Evolutionary conservation across 2,329 filamentous ascomycete species (phyloP).

Genomic region (Colletotrichum coccodes): DNA sequence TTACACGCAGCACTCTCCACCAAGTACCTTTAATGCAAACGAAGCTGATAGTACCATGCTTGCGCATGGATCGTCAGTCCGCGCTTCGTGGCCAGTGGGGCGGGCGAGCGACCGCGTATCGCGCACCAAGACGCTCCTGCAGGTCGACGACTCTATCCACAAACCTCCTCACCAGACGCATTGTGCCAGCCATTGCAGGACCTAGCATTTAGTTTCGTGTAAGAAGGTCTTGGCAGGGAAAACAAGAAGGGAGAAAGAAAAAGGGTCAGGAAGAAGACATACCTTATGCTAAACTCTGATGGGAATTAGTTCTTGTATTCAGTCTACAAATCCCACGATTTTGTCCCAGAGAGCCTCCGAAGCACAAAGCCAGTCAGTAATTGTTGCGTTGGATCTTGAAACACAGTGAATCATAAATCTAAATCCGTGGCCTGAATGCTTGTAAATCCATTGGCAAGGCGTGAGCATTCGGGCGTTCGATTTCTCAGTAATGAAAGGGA

Average conservation of each 20-base stretch:
- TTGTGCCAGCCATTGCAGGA: background rate
- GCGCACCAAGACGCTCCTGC: background rate
- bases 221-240: too few relatives aligned
- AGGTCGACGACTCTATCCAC: background rate
- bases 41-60: background rate
- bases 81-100: slow-evolving; percentile 23
- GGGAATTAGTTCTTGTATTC: too few relatives aligned
- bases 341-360: too few relatives aligned
- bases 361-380: too few relatives aligned
- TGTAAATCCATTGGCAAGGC: slow-evolving; percentile 56
- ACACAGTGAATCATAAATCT: too few relatives aligned
- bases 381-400: too few relatives aligned
- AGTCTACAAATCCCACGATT: too few relatives aligned
- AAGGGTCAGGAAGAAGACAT: too few relatives aligned
- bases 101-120: slow-evolving; percentile 14
- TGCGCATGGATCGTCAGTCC: slow-evolving; percentile 1
- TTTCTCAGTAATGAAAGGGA: background rate
- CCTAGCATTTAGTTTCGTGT: background rate
- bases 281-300: too few relatives aligned
- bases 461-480: slow-evolving; percentile 16
- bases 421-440: too few relatives aligned
- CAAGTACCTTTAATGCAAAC: background rate
- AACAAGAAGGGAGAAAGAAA: too few relatives aligned
- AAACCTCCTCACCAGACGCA: background rate
- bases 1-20: background rate